These are phyloP conservation scores for Hypocrella siamensis DNA, from an alignment of 2,329 filamentous ascomycete genomes.

Conservation along the genomic window DNA sequence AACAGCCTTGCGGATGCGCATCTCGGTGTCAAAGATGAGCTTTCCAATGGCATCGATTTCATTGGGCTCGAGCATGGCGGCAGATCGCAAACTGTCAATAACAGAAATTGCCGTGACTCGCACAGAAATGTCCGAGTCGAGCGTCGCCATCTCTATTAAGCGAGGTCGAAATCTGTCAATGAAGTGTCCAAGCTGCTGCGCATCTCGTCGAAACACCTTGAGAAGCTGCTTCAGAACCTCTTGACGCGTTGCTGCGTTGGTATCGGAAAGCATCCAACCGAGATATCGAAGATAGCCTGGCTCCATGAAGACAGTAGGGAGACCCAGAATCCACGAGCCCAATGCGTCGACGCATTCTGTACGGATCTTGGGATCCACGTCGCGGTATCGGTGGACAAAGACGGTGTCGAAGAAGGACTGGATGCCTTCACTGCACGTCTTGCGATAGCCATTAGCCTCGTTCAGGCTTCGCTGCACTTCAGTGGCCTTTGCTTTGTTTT, in stretches of 20 bases:
- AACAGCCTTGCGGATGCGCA: slow-evolving; percentile 73
- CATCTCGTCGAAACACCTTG: slow-evolving; percentile 63
- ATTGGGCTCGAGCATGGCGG: slow-evolving; percentile 74
- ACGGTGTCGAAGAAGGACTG: slow-evolving; percentile 83
- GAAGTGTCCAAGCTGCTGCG: slow-evolving; percentile 77
- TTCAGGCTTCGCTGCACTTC: slow-evolving; percentile 59
- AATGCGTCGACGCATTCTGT: slow-evolving; percentile 78
- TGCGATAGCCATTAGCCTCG: slow-evolving; percentile 53
- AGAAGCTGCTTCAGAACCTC: slow-evolving; percentile 76
- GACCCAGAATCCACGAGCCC: slow-evolving; percentile 72
- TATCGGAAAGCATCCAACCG: slow-evolving; percentile 88
- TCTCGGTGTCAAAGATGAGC: slow-evolving; percentile 77
- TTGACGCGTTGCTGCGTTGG: slow-evolving; percentile 55
- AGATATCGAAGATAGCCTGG: slow-evolving; percentile 83
- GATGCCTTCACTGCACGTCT: slow-evolving; percentile 54
- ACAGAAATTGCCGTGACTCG: slow-evolving; percentile 68
- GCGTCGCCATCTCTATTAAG: slow-evolving; percentile 82
- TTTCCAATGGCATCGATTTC: slow-evolving; percentile 82
- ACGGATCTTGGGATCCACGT: slow-evolving; percentile 79
- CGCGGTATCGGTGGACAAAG: slow-evolving; percentile 90
- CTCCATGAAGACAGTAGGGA: slow-evolving; percentile 81
- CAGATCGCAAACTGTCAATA: slow-evolving; percentile 66
- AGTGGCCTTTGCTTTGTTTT: slow-evolving; percentile 64
- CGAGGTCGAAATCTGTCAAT: slow-evolving; percentile 81
- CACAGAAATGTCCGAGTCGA: slow-evolving; percentile 68